phyloP scores from a whole-genome alignment of 2,329 filamentous ascomycete genomes.

The Elsinoe necatrix region DNA sequence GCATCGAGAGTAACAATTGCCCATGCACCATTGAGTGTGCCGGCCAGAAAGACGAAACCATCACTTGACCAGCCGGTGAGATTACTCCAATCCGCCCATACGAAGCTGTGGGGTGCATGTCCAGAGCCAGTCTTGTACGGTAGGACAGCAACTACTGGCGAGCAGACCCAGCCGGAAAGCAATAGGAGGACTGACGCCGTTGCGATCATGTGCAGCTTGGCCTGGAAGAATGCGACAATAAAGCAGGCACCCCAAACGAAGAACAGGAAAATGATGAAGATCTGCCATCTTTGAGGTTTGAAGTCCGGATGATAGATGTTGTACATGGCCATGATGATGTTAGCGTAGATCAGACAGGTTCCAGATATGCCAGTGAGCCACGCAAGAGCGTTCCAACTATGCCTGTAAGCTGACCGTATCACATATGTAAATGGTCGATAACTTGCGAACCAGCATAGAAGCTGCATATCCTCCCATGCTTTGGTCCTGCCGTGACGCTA shows the following conservation, averaged over 20 bases:
- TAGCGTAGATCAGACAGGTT: constrained; percentile 3
- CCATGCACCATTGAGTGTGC: constrained; percentile 59
- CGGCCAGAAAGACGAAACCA: constrained; percentile 53
- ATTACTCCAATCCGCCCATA: constrained; percentile 37
- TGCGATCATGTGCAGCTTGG: constrained; percentile 43
- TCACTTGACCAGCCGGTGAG: constrained; percentile 36
- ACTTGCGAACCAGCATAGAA: constrained; percentile 30
- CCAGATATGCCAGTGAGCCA: neutral
- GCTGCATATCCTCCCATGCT: constrained; percentile 45
- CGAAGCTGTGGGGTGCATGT: constrained; percentile 31
- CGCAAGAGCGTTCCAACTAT: neutral
- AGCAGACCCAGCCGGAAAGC: constrained; percentile 46
- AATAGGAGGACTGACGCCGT: constrained; percentile 43
- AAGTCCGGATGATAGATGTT: constrained; percentile 40
- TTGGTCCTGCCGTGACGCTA: constrained; percentile 45
- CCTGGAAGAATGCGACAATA: constrained; percentile 45
- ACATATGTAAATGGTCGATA: neutral
- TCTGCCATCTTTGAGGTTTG: constrained; percentile 40
- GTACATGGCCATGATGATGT: constrained; percentile 27
- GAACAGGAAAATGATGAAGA: constrained; percentile 42
- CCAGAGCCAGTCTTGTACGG: constrained; percentile 36
- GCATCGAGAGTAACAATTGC: constrained; percentile 56
- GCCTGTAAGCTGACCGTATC: neutral
- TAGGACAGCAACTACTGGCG: constrained; percentile 49
- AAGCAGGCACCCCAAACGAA: constrained; percentile 39